A percentile compares a stretch with the other conserved stretches of the same genome.
Conservation (phyloP, 2,329 filamentous ascomycete genomes). For the Colletotrichum sublineola region DNA sequence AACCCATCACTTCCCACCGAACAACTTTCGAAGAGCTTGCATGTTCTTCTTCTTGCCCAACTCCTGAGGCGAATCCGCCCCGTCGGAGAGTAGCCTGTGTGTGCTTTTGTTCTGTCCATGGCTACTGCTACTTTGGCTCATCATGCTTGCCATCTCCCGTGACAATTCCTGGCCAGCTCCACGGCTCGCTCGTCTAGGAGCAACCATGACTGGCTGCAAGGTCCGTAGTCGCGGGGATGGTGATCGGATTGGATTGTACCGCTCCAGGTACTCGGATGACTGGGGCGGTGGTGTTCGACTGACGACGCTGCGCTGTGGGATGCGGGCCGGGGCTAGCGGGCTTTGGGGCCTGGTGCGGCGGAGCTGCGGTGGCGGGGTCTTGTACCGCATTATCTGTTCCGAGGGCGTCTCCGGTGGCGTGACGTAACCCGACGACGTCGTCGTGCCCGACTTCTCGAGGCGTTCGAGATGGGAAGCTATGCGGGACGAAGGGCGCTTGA, state of each 20-base stretch:
- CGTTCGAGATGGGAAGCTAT: constrained; percentile 43
- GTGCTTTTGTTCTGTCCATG: neutral
- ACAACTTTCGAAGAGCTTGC: constrained; percentile 32
- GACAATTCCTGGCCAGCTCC: neutral
- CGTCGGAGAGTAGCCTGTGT: constrained; percentile 19
- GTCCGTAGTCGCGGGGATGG: constrained; percentile 28
- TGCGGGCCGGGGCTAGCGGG: constrained; percentile 2
- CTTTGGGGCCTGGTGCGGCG: constrained; percentile 23
- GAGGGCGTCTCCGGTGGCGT: constrained; percentile 50
- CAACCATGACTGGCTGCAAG: constrained; percentile 17
- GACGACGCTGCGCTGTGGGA: constrained; percentile 9
- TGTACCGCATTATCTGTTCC: constrained; percentile 25
- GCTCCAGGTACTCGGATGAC: constrained; percentile 53
- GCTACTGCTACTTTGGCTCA: neutral
- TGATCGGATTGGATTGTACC: constrained; percentile 47
- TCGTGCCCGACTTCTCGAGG: constrained; percentile 43
- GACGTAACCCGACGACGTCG: constrained; percentile 47
- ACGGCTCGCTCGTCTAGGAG: constrained; percentile 20
- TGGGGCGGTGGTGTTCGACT: constrained; percentile 41
- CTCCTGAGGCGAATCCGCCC: constrained; percentile 30
- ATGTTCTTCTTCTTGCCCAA: constrained; percentile 26
- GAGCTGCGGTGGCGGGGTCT: constrained; percentile 28
- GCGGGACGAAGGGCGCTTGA: constrained; percentile 56
- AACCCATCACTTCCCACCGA: constrained; percentile 32
- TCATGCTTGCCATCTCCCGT: neutral